These are phyloP conservation scores for Lactarius sp. DNA, from an alignment of 768 basidiomycete species.

Conservation along the genomic window DNA sequence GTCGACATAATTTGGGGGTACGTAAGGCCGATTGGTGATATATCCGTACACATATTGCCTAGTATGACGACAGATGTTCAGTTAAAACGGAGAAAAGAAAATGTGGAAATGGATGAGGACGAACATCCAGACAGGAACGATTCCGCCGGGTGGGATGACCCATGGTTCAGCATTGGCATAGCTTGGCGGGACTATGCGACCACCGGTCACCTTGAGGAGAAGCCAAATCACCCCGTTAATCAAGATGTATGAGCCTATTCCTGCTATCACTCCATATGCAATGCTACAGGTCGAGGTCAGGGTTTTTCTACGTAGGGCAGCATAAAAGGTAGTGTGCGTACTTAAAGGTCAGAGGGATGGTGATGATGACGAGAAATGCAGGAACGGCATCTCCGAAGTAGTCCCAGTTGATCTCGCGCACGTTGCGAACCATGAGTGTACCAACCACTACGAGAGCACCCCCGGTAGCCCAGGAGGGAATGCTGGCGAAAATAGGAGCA, in stretches of 20 bases:
- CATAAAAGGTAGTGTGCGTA: conserved; percentile 32
- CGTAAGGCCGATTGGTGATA: neutral
- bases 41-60: conserved; percentile 1
- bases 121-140: conserved; percentile 65
- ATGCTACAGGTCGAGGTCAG: conserved; percentile 46
- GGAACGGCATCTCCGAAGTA: conserved; percentile 86
- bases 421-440: conserved; percentile 82
- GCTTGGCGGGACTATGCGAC: conserved; percentile 58
- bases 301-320: neutral
- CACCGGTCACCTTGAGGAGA: conserved; percentile 50
- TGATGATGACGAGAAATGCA: conserved; percentile 75
- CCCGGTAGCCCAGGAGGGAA: conserved; percentile 84
- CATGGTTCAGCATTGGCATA: conserved; percentile 63
- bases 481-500: conserved; percentile 82
- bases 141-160: conserved; percentile 65
- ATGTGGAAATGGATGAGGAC: neutral
- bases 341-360: conserved; percentile 79
- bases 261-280: conserved; percentile 85
- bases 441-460: conserved; percentile 82
- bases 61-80: neutral
- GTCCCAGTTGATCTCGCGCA: conserved; percentile 84
- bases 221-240: conserved; percentile 66
- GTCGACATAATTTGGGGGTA: neutral
- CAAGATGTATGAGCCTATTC: conserved; percentile 62
- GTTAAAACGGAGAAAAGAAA: neutral